These are phyloP conservation scores for Kazachstania viticola DNA, from an alignment of 805 yeast genomes.

Conservation along the genomic window DNA sequence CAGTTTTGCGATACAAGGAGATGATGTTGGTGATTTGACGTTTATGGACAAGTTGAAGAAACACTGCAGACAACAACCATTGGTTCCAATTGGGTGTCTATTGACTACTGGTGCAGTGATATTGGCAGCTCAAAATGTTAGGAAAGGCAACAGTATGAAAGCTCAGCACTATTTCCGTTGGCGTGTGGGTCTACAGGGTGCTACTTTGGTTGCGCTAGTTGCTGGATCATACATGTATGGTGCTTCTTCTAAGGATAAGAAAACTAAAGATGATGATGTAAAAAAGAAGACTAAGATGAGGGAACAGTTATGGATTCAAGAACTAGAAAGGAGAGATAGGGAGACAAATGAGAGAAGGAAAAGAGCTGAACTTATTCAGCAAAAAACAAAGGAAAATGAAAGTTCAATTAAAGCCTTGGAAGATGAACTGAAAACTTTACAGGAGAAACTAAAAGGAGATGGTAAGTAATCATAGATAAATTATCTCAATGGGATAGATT, in stretches of 20 bases:
- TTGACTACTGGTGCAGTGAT: conserved; percentile 73
- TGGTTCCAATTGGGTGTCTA: conserved; percentile 74
- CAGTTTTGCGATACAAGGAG: conserved; percentile 8
- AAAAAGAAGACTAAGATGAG: conserved; percentile 74
- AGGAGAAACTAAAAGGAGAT: conserved; percentile 9
- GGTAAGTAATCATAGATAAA: too few species aligned
- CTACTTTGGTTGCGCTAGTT: conserved; percentile 71
- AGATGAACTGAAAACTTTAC: conserved; percentile 20
- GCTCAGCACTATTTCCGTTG: conserved; percentile 85
- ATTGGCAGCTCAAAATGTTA: conserved; percentile 65
- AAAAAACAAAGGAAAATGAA: conserved; percentile 30
- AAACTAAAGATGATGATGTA: conserved; percentile 51
- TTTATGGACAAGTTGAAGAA: conserved; percentile 33
- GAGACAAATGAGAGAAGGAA: conserved; percentile 56
- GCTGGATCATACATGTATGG: conserved; percentile 70
- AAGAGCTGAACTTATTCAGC: conserved; percentile 53
- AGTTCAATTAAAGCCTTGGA: conserved; percentile 18
- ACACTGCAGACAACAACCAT: conserved; percentile 74
- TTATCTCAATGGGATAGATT: too few species aligned
- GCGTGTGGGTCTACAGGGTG: conserved; percentile 80
- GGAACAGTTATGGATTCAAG: conserved; percentile 82
- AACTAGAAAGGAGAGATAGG: conserved; percentile 74
- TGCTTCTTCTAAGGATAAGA: conserved; percentile 33
- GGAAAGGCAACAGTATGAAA: conserved; percentile 55
- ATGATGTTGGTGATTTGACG: conserved; percentile 7